Conservation (phyloP, 306 rosid species). For the apple (Malus domestica) region DNA sequence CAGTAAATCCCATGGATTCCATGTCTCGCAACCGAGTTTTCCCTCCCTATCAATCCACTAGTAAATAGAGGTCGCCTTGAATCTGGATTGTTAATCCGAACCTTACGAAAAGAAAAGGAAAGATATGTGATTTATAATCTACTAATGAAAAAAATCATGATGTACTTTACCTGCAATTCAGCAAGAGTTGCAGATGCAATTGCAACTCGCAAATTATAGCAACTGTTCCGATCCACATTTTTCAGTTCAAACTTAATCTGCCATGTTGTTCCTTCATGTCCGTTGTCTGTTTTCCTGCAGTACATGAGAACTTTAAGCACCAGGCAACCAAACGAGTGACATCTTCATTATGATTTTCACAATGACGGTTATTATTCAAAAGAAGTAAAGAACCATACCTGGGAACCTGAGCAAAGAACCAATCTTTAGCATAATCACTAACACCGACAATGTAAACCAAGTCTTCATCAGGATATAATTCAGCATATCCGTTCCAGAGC, state of each 20-base stretch:
- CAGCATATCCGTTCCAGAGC: slow-evolving; percentile 78
- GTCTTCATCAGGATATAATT: slow-evolving; percentile 64
- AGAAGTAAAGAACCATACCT: slow-evolving; percentile 36
- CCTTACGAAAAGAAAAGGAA: slow-evolving; percentile 26
- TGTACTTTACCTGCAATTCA: slow-evolving; percentile 60
- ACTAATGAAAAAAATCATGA: too few relatives aligned
- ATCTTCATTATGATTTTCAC: not conserved
- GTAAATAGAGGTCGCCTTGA: slow-evolving; percentile 60
- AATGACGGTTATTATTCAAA: not conserved
- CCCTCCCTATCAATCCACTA: slow-evolving; percentile 83
- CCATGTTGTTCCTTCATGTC: slow-evolving; percentile 90
- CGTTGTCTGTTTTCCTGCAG: slow-evolving; percentile 54
- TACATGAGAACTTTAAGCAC: not conserved
- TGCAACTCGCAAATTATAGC: slow-evolving; percentile 72
- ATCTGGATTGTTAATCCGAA: slow-evolving; percentile 62
- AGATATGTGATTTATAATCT: not conserved
- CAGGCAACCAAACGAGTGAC: not conserved
- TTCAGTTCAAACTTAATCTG: slow-evolving; percentile 64
- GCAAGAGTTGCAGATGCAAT: slow-evolving; percentile 77
- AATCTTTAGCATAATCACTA: slow-evolving; percentile 76
- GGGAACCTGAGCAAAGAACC: slow-evolving; percentile 95
- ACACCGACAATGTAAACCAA: slow-evolving; percentile 70
- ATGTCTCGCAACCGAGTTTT: slow-evolving; percentile 85
- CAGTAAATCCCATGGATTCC: slow-evolving; percentile 89
- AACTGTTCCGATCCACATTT: slow-evolving; percentile 27